These are phyloP conservation scores for Rhododendron molle DNA, from an alignment of 148 eudicot genomes.

Conservation along the genomic window DNA sequence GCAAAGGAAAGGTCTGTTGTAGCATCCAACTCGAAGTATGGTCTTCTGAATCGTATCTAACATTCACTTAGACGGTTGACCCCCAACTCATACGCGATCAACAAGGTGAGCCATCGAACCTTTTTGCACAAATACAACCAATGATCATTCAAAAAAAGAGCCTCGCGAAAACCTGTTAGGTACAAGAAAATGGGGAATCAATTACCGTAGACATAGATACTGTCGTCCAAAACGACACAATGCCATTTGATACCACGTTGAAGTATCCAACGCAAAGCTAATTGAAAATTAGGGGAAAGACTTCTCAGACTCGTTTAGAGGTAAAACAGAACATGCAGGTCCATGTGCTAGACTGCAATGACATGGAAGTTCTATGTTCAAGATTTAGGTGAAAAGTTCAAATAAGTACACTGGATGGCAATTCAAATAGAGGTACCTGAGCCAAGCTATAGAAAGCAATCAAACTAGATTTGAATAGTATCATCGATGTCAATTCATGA, in stretches of 20 bases:
- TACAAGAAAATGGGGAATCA: too few species aligned
- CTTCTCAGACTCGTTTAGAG: neutral
- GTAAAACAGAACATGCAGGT: neutral
- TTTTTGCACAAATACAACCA: neutral
- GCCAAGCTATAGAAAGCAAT: neutral
- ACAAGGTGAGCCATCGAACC: too few species aligned
- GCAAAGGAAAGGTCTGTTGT: neutral
- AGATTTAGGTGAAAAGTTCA: neutral
- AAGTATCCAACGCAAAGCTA: neutral
- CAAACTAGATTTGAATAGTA: neutral
- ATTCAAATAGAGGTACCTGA: neutral
- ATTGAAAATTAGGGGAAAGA: neutral
- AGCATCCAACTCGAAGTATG: neutral
- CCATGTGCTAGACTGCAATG: neutral
- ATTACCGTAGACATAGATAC: too few species aligned
- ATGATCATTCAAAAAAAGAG: too few species aligned
- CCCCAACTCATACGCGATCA: too few species aligned
- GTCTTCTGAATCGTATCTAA: too few species aligned
- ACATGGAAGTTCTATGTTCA: neutral
- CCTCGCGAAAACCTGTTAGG: too few species aligned
- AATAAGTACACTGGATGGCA: neutral
- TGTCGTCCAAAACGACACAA: neutral
- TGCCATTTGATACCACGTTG: neutral
- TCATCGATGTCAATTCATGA: neutral
- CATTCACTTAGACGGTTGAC: too few species aligned